A percentile compares a stretch with the other conserved stretches of the same genome.
These are phyloP conservation scores for Thymus quinquecostatus DNA, from an alignment of 257 asterid species.

Conservation along the genomic window DNA sequence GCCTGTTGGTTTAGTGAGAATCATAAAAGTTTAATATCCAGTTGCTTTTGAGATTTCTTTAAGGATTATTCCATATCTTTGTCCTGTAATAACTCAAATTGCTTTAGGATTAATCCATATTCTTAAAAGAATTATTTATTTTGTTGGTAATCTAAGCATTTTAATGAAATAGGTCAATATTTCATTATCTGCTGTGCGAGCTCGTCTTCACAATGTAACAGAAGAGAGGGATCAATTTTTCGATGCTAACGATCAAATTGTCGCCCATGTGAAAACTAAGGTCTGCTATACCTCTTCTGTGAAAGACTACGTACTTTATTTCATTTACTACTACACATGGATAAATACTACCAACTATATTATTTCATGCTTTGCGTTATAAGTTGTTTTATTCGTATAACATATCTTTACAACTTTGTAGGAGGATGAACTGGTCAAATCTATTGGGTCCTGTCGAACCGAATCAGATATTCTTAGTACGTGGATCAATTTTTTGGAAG, in stretches of 20 bases:
- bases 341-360: slow-evolving; percentile 11
- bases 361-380: slow-evolving; percentile 23
- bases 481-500: slow-evolving; percentile 93
- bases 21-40: slow-evolving; percentile 3
- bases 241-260: slow-evolving; percentile 95
- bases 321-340: slow-evolving; percentile 11
- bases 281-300: slow-evolving; percentile 41
- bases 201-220: slow-evolving; percentile 76
- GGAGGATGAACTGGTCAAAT: slow-evolving; percentile 84
- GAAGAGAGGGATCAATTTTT: slow-evolving; percentile 98
- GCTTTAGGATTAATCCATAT: slow-evolving; percentile 1
- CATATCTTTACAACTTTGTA: slow-evolving; percentile 36
- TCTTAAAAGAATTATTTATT: not conserved
- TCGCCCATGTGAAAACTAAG: slow-evolving; percentile 86
- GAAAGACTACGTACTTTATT: slow-evolving; percentile 15
- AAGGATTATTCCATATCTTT: slow-evolving; percentile 12
- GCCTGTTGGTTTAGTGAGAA: slow-evolving; percentile 1
- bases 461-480: slow-evolving; percentile 76
- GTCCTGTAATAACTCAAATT: not conserved
- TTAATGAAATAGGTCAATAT: slow-evolving; percentile 66
- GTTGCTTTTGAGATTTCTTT: slow-evolving; percentile 9
- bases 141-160: slow-evolving; percentile 30
- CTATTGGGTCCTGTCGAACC: slow-evolving; percentile 67
- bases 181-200: slow-evolving; percentile 81
- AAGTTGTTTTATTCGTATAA: slow-evolving; percentile 22